Conservation (phyloP, 495 filamentous ascomycete genomes). For the Viridothelium virens region DNA sequence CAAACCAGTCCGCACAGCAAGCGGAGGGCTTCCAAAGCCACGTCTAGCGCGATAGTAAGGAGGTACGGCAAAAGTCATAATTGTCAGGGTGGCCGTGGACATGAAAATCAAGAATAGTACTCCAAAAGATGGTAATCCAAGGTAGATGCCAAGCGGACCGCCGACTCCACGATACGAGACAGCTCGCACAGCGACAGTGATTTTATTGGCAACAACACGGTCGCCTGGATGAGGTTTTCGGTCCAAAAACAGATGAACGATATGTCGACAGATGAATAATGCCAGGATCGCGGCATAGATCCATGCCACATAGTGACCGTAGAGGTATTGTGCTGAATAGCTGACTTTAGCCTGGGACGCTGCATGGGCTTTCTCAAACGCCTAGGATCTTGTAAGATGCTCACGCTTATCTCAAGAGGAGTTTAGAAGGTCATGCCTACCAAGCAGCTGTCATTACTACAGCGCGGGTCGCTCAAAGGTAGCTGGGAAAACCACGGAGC, state of each 20-base stretch:
- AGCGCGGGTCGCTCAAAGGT: constrained; percentile 33
- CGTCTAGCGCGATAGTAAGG: constrained; percentile 35
- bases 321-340: constrained; percentile 27
- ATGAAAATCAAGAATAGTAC: constrained; percentile 26
- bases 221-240: constrained; percentile 18
- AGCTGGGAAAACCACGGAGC: constrained; percentile 25
- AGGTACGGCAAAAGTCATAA: constrained; percentile 29
- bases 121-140: constrained; percentile 32
- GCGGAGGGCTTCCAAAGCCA: constrained; percentile 41
- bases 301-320: constrained; percentile 35
- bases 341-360: constrained; percentile 27
- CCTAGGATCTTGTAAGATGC: no score
- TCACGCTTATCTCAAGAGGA: no score
- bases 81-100: constrained; percentile 13
- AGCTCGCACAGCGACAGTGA: constrained; percentile 24
- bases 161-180: constrained; percentile 32
- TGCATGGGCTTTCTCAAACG: constrained; percentile 26
- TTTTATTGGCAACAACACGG: constrained; percentile 14
- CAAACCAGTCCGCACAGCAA: constrained; percentile 44
- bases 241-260: constrained; percentile 9
- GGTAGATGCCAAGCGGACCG: constrained; percentile 22
- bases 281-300: constrained; percentile 32
- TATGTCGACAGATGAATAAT: constrained; percentile 28
- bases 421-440: no score
- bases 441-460: constrained; percentile 33